These are phyloP conservation scores for Hypoxylon subgilvum DNA, from an alignment of 495 filamentous ascomycete genomes.

Conservation along the genomic window DNA sequence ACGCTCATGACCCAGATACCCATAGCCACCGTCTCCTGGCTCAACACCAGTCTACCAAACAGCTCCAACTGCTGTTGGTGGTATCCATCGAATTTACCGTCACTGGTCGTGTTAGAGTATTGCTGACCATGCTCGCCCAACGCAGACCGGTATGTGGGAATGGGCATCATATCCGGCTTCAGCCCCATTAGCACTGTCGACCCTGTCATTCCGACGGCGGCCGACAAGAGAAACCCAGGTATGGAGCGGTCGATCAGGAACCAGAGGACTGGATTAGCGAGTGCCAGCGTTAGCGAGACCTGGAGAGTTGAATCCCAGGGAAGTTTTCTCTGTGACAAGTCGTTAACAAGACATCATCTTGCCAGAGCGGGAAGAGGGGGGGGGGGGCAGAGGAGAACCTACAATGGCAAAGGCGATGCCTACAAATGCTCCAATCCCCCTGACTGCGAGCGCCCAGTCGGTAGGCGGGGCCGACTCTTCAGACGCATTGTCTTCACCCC, in stretches of 20 bases:
- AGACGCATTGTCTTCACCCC: conserved; percentile 17
- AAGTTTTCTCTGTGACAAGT: conserved; percentile 69
- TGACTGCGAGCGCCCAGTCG: conserved; percentile 82
- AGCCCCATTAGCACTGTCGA: conserved; percentile 73
- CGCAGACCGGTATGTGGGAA: conserved; percentile 49
- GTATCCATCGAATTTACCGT: neutral
- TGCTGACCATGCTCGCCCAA: conserved; percentile 29
- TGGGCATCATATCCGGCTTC: conserved; percentile 77
- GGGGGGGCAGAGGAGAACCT: conserved; percentile 42
- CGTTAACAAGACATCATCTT: conserved; percentile 28
- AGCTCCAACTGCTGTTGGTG: conserved; percentile 28
- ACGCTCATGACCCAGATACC: conserved; percentile 90
- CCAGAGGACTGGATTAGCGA: conserved; percentile 94
- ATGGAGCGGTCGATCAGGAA: conserved; percentile 91
- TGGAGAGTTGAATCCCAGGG: conserved; percentile 95
- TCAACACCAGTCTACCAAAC: conserved; percentile 60
- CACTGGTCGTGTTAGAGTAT: conserved; percentile 25
- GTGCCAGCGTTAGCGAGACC: conserved; percentile 85
- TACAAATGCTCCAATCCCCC: conserved; percentile 90
- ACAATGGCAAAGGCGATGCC: conserved; percentile 97
- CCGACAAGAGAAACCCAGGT: conserved; percentile 78
- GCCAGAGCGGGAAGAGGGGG: neutral
- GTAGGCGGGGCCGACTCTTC: conserved; percentile 42
- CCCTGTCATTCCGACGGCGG: conserved; percentile 72
- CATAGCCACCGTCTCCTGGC: conserved; percentile 77